Evolutionary conservation across 148 eudicot species (phyloP).

Genomic region (Rhododendron simsii): DNA sequence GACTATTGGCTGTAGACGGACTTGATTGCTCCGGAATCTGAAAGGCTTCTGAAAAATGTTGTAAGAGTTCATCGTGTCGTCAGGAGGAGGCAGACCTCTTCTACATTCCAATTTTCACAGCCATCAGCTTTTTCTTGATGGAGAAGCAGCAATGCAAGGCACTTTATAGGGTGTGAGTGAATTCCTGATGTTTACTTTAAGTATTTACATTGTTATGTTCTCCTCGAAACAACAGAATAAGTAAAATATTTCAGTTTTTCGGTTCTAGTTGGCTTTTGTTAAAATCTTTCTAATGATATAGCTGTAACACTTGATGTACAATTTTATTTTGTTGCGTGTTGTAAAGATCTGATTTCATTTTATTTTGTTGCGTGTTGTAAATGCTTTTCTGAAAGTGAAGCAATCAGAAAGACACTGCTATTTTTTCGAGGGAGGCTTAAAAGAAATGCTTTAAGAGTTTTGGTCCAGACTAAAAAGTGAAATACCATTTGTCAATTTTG

Average conservation of each 20-base stretch:
- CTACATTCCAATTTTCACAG: constrained; percentile 89
- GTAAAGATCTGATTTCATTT: too few species aligned
- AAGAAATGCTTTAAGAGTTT: constrained; percentile 84
- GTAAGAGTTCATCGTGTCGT: constrained; percentile 44
- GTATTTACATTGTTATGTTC: not conserved
- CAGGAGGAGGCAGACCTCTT: constrained; percentile 91
- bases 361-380: not conserved
- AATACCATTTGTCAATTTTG: not conserved
- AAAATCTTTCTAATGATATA: not conserved
- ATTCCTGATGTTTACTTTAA: constrained; percentile 17
- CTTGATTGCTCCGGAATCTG: constrained; percentile 78
- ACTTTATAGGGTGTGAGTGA: constrained; percentile 99
- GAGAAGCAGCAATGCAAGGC: constrained; percentile 97
- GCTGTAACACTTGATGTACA: not conserved
- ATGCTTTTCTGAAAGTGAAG: constrained; percentile 54
- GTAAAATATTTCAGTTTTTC: not conserved
- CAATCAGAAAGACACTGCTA: constrained; percentile 75
- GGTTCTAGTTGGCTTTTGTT: not conserved
- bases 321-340: not conserved
- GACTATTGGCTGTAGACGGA: constrained; percentile 98
- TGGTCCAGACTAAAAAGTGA: not conserved
- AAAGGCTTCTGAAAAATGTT: constrained; percentile 70
- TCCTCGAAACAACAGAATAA: not conserved
- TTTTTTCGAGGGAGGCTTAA: constrained; percentile 96
- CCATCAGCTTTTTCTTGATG: constrained; percentile 87